Base-by-base conservation (phyloP, 2,329 filamentous ascomycete genomes). In the Fusarium hainanense region DNA sequence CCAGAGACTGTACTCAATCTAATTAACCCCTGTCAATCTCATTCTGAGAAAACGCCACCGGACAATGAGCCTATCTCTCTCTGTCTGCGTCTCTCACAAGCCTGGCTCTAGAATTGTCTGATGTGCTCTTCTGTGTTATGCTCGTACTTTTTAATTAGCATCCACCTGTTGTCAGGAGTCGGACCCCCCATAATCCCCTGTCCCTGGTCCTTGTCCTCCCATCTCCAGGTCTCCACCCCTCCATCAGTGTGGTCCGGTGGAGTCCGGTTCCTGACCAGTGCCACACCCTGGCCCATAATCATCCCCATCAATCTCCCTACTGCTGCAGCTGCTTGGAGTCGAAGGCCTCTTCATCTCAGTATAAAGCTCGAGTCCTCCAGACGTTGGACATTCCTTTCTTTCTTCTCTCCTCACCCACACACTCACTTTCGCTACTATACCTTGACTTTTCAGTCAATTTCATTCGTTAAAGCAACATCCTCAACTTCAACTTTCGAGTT, bases 281-380 rank as follows among this genome's bases (percentile, higher is more conserved):
- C 60, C 48, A 50, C 30, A 63, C 58, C 67, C 57, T 43, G 43
- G 30, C 9, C 66, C 61, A 58, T 49, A 67, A 66, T 64, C 60
- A n/a, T 51, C 25, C 49, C 49, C 72, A 68, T 69, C 57, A 66
- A 60, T 51, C 54, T 73, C 67, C 61, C 66, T 58, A 59, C 61
- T 62, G 27, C 52, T 51, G 56, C 57, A 41, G 34, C 34, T 37
- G 18, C 28, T 28, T 28, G 27, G 11, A 63, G 32, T 64, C 21
- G 16, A 41, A 40, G 23, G 32, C 32, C 63, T 66, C 59, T 58
- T 58, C 62, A 69, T 62, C 55, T 65, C 66, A 59, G 81, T 86
- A 87, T 87, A 86, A 85, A 87, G 84, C 75, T 78, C 77, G 71
- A 79, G 77, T 79, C 78, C 77, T 80, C 79, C 79, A 77, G 76